Evolutionary conservation across 306 rosid genomes (phyloP).

Genomic region (Prunus mira): DNA sequence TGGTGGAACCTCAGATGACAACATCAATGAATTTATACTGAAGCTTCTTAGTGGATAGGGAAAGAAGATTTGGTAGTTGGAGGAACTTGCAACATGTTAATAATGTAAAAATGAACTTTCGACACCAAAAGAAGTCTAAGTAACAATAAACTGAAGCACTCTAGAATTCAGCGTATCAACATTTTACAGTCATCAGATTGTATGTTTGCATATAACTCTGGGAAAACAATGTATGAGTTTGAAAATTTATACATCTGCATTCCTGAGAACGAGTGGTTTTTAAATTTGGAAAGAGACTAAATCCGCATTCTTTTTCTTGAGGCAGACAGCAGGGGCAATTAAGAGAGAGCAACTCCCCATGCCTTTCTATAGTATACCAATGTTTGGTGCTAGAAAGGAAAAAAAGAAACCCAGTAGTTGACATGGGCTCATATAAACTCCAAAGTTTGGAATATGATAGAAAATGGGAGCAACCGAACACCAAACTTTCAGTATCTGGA

Average conservation of each 20-base stretch:
- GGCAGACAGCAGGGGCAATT: background rate
- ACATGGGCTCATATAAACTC: background rate
- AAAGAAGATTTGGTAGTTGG: background rate
- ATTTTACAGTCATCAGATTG: background rate
- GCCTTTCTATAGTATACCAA: background rate
- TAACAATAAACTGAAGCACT: background rate
- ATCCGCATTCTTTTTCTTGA: background rate
- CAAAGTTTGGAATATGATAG: background rate
- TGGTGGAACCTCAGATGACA: slow-evolving; percentile 41
- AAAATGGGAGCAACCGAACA: background rate
- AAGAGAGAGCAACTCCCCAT: background rate
- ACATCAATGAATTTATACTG: slow-evolving; percentile 24
- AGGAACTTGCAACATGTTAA: too few species aligned
- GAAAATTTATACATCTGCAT: background rate
- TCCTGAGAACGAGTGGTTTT: background rate
- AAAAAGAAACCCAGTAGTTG: background rate
- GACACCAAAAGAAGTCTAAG: background rate
- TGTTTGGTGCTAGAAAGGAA: background rate
- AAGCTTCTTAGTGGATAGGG: slow-evolving; percentile 1
- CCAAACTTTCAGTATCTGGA: background rate
- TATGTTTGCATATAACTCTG: background rate
- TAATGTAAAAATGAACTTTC: background rate
- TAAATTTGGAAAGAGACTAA: too few species aligned
- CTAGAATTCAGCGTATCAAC: background rate
- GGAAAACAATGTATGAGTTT: background rate